Evolutionary conservation across 140 eudicot species (phyloP).

Genomic region (Erigeron philadelphicus): DNA sequence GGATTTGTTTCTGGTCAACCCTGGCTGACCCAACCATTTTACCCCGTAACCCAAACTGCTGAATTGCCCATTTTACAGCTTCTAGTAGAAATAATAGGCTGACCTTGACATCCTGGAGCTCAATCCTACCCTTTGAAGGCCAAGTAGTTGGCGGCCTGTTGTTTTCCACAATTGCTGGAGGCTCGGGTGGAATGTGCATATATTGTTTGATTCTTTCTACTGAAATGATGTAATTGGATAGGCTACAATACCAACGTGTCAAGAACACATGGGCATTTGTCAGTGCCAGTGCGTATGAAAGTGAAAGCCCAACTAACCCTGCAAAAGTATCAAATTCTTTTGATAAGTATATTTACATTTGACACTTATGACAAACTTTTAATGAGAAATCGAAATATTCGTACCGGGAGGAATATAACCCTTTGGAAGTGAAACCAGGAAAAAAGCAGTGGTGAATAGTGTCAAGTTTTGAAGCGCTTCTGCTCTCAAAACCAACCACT

Average conservation of each 20-base stretch:
- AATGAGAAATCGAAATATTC: not conserved
- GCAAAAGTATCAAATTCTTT: constrained; percentile 4
- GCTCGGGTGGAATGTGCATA: constrained; percentile 63
- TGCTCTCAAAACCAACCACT: constrained; percentile 61
- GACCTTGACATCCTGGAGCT: constrained; percentile 50
- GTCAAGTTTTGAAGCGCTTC: constrained; percentile 58
- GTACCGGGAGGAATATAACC: constrained; percentile 59
- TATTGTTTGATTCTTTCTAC: constrained; percentile 69
- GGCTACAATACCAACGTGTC: constrained; percentile 55
- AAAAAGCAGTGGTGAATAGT: constrained; percentile 46
- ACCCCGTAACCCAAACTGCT: too few relatives aligned
- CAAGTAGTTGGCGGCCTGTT: constrained; percentile 60
- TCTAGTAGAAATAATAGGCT: constrained; percentile 4
- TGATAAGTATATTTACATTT: not conserved
- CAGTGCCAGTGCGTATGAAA: constrained; percentile 60
- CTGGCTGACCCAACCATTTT: too few relatives aligned
- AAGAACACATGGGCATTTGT: constrained; percentile 52
- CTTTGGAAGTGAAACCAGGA: constrained; percentile 47
- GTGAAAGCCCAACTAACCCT: constrained; percentile 69
- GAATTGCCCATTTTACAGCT: too few relatives aligned
- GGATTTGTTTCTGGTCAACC: too few relatives aligned
- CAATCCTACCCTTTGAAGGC: constrained; percentile 62
- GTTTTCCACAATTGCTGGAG: constrained; percentile 53
- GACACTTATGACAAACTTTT: constrained; percentile 3
- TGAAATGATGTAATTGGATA: constrained; percentile 50